phyloP scores from a whole-genome alignment of 2,329 filamentous ascomycete genomes.

The Achaetomium macrosporum region DNA sequence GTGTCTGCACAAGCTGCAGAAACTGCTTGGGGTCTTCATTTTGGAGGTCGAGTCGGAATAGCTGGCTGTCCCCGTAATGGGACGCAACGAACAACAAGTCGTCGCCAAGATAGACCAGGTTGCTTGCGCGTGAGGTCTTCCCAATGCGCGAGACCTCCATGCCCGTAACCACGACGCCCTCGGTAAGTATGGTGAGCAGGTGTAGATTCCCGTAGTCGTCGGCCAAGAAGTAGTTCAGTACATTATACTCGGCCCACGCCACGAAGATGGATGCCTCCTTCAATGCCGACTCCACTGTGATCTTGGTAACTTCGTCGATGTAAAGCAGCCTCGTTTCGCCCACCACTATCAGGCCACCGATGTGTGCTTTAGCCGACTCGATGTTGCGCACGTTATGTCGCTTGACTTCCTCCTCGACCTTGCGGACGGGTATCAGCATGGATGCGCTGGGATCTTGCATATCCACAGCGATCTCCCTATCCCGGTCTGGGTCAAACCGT shows the following conservation, averaged over 20 bases:
- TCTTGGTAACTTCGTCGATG: slow-evolving; percentile 69
- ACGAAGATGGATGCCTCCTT: slow-evolving; percentile 78
- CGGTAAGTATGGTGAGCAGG: slow-evolving; percentile 70
- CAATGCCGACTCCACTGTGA: slow-evolving; percentile 58
- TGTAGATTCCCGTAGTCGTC: slow-evolving; percentile 88
- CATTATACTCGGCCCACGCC: slow-evolving; percentile 83
- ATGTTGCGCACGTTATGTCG: slow-evolving; percentile 55
- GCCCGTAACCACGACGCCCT: slow-evolving; percentile 60
- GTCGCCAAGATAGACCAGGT: slow-evolving; percentile 69
- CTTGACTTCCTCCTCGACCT: slow-evolving; percentile 49
- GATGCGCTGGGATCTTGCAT: slow-evolving; percentile 51
- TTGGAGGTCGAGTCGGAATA: slow-evolving; percentile 60
- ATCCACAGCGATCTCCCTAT: slow-evolving; percentile 49
- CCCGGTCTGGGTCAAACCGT: slow-evolving; percentile 48
- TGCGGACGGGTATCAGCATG: slow-evolving; percentile 58
- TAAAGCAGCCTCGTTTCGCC: slow-evolving; percentile 81
- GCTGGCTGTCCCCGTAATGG: slow-evolving; percentile 86
- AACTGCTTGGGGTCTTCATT: slow-evolving; percentile 30
- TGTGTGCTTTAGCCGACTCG: slow-evolving; percentile 47
- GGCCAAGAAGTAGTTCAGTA: slow-evolving; percentile 75
- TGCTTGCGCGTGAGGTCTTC: slow-evolving; percentile 67
- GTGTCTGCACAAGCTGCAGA: slow-evolving; percentile 64
- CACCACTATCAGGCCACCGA: slow-evolving; percentile 67
- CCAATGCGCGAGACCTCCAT: slow-evolving; percentile 65
- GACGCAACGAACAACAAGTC: slow-evolving; percentile 80